Conservation (phyloP, 148 eudicot genomes). For the Chenopodium formosanum region DNA sequence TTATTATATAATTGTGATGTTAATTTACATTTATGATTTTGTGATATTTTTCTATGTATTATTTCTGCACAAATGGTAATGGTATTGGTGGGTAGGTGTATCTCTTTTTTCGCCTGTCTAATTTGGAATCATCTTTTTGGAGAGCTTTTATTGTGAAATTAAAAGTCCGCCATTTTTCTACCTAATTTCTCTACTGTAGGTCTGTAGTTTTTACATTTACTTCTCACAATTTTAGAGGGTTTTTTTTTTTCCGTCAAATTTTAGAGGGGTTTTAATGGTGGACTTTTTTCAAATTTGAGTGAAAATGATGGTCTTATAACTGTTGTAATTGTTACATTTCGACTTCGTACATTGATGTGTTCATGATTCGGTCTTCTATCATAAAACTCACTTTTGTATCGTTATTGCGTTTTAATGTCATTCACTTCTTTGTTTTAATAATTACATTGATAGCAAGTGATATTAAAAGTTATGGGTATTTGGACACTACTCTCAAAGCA, state of each 20-base stretch:
- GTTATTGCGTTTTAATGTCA: too few relatives aligned
- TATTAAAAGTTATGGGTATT: too few relatives aligned
- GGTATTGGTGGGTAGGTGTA: slow-evolving; percentile 14
- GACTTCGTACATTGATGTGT: too few relatives aligned
- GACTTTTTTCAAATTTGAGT: not conserved
- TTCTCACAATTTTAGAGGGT: not conserved
- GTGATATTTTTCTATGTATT: not conserved
- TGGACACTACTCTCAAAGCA: too few relatives aligned
- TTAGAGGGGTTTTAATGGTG: not conserved
- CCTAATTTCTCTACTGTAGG: not conserved
- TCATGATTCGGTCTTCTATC: too few relatives aligned
- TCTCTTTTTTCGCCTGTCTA: slow-evolving; percentile 5
- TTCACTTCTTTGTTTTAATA: too few relatives aligned
- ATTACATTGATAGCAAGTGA: too few relatives aligned
- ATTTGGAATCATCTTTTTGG: not conserved
- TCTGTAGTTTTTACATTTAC: not conserved
- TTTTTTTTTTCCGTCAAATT: too few relatives aligned
- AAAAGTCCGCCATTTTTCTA: not conserved
- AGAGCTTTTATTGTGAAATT: not conserved
- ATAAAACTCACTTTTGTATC: too few relatives aligned
- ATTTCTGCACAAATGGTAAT: not conserved
- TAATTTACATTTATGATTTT: not conserved
- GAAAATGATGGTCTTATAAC: not conserved
- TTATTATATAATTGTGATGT: not conserved
- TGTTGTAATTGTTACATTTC: too few relatives aligned